These are phyloP conservation scores for Wickerhamiella nectarea DNA, from an alignment of 805 yeast species.

Conservation along the genomic window DNA sequence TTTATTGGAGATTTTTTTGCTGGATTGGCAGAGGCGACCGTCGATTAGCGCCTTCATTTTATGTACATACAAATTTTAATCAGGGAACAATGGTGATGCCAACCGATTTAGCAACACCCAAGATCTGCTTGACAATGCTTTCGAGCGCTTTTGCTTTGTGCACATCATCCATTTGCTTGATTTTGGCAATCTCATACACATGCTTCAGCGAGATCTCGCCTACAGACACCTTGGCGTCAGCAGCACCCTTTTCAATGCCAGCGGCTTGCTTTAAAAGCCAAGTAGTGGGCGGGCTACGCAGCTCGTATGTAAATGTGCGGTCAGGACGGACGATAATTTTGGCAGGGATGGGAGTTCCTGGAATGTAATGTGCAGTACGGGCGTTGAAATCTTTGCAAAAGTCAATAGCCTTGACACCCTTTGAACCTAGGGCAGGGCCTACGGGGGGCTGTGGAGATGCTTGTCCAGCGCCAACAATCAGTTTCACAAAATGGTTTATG, in stretches of 20 bases:
- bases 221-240: constrained; percentile 34
- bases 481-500: constrained; percentile 49
- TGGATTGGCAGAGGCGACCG: not conserved
- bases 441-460: constrained; percentile 99
- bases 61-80: not conserved
- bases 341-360: constrained; percentile 86
- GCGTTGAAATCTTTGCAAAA: constrained; percentile 98
- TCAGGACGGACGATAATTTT: constrained; percentile 81
- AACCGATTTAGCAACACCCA: constrained; percentile 79
- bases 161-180: constrained; percentile 72
- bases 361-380: constrained; percentile 72
- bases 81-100: constrained; percentile 72
- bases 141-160: constrained; percentile 59
- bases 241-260: constrained; percentile 64
- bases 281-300: constrained; percentile 85
- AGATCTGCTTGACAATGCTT: constrained; percentile 65
- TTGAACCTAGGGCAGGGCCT: constrained; percentile 96
- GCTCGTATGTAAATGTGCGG: constrained; percentile 70
- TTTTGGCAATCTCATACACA: constrained; percentile 85
- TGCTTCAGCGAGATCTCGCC: constrained; percentile 75
- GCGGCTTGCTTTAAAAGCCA: constrained; percentile 76
- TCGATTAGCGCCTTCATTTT: not conserved
- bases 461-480: constrained; percentile 91
- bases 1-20: not conserved
- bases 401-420: constrained; percentile 97